phyloP scores from a whole-genome alignment of 2,329 filamentous ascomycete genomes.

The Dothideomycetes sp. region DNA sequence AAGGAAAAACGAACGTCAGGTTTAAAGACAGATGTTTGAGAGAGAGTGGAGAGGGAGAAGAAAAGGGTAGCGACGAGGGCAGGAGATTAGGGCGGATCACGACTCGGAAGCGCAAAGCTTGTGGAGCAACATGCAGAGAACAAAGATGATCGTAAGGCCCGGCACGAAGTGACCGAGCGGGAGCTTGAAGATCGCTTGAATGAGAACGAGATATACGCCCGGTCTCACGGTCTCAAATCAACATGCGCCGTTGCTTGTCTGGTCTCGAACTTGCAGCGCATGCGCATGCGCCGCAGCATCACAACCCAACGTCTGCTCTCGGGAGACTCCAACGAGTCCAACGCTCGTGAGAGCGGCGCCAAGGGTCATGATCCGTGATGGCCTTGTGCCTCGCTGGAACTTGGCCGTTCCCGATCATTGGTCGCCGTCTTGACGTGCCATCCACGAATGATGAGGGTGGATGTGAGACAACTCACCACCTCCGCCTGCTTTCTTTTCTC shows the following conservation, averaged over 20 bases:
- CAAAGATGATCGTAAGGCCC: conserved; percentile 6
- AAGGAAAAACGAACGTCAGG: conserved; percentile 8
- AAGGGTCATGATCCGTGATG: too few relatives aligned
- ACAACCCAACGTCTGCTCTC: conserved; percentile 5
- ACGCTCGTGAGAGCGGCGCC: too few relatives aligned
- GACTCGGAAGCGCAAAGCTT: conserved; percentile 13
- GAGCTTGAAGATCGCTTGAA: conserved; percentile 12
- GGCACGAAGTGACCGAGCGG: conserved; percentile 12
- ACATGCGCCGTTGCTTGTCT: conserved; percentile 12
- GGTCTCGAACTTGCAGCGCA: not conserved
- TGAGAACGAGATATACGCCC: not conserved
- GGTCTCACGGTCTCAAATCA: conserved; percentile 10
- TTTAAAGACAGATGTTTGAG: conserved; percentile 11
- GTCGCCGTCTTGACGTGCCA: too few relatives aligned
- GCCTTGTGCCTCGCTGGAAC: too few relatives aligned
- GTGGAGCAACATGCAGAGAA: conserved; percentile 10
- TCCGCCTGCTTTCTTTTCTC: too few relatives aligned
- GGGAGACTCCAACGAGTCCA: not conserved
- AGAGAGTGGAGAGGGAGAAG: conserved; percentile 6
- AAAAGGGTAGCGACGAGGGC: conserved; percentile 12
- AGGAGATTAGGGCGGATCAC: conserved; percentile 12
- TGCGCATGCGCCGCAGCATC: conserved; percentile 5
- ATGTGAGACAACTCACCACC: too few relatives aligned
- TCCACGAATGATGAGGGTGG: too few relatives aligned
- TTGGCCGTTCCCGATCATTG: too few relatives aligned